Conservation (phyloP, 495 filamentous ascomycete genomes). For the Hypoxylon lienhwacheense region DNA sequence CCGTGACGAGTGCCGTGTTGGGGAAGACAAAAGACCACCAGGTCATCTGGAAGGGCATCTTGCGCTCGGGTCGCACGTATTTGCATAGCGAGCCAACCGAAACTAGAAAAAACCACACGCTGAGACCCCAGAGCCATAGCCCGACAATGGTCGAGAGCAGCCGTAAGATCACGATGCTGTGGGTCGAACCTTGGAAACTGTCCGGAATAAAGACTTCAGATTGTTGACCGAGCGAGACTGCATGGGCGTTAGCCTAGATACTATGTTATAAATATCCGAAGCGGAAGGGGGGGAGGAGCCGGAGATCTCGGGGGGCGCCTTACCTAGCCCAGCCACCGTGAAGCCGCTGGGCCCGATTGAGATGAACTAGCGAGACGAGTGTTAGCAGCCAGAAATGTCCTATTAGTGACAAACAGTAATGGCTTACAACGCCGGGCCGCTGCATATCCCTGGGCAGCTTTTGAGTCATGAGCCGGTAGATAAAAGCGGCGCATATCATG, state of each 20-base stretch:
- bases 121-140: conserved; percentile 84
- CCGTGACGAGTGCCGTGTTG: conserved; percentile 75
- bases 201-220: conserved; percentile 44
- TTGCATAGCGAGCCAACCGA: conserved; percentile 74
- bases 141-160: conserved; percentile 52
- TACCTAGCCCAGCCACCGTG: conserved; percentile 67
- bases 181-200: conserved; percentile 42
- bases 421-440: conserved; percentile 68
- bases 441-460: conserved; percentile 77
- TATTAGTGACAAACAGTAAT: background rate
- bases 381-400: background rate
- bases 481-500: conserved; percentile 84
- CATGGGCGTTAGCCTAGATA: background rate
- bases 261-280: background rate
- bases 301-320: background rate
- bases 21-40: conserved; percentile 91
- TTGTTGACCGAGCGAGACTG: conserved; percentile 49
- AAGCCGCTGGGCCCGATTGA: conserved; percentile 79
- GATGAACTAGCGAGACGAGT: conserved; percentile 57
- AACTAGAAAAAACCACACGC: conserved; percentile 85
- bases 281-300: background rate
- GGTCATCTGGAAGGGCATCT: conserved; percentile 79
- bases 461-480: conserved; percentile 89
- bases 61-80: conserved; percentile 57
- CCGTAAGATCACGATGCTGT: conserved; percentile 45